A percentile compares a stretch with the other conserved stretches of the same genome.
phyloP scores from a whole-genome alignment of 306 rosid genomes.

The Arachis stenosperma region DNA sequence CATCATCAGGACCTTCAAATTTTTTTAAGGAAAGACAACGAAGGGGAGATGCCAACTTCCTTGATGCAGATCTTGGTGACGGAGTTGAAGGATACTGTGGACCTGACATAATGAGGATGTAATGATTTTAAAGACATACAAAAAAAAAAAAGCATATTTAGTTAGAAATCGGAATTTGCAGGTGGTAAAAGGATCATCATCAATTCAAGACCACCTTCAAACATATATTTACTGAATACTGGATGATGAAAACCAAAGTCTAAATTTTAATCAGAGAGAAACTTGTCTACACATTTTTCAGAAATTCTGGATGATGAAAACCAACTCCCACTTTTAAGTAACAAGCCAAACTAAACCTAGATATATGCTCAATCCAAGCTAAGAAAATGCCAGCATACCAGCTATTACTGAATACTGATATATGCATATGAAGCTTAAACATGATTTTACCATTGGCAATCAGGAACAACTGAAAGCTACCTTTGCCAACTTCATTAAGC shows the following conservation, averaged over 20 bases:
- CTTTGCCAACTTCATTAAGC: conserved; percentile 61
- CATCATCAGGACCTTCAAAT: conserved; percentile 76
- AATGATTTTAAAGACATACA: background rate
- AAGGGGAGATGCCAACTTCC: conserved; percentile 80
- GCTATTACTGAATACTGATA: background rate
- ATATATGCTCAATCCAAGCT: background rate
- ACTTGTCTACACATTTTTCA: background rate
- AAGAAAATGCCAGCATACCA: background rate
- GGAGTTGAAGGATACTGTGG: conserved; percentile 54
- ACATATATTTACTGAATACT: background rate
- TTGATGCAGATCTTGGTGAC: conserved; percentile 85
- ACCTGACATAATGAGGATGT: conserved; percentile 49
- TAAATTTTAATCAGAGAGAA: conserved; percentile 3
- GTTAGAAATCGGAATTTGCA: conserved; percentile 19
- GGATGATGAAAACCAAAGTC: no score
- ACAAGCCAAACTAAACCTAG: conserved; percentile 24
- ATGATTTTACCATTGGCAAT: conserved; percentile 5
- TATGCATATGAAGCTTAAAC: background rate
- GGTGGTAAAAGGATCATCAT: background rate
- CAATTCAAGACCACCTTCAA: conserved; percentile 10
- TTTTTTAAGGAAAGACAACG: conserved; percentile 93
- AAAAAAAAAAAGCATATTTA: conserved; percentile 5
- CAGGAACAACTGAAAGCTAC: conserved; percentile 35
- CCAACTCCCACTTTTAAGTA: background rate
- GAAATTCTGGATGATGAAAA: background rate